Percentiles rank a stretch among this genome's conserved stretches.
These are phyloP conservation scores for Torrubiella hemipterigena DNA, from an alignment of 2,329 filamentous ascomycete species.

Conservation along the genomic window DNA sequence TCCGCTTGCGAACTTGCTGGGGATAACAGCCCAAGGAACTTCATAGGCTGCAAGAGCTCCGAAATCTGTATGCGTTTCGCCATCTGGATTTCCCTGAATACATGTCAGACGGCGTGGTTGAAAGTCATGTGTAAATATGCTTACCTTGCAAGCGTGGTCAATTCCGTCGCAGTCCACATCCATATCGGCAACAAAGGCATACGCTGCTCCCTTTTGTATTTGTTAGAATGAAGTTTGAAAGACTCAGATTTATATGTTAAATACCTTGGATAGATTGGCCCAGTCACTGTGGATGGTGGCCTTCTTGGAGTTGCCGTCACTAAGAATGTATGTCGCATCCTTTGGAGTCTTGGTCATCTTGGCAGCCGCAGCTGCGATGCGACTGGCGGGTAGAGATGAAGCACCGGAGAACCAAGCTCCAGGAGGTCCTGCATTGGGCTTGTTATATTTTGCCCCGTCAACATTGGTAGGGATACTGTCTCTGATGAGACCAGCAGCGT, in stretches of 20 bases:
- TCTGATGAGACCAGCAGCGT: neutral
- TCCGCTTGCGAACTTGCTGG: constrained; percentile 1
- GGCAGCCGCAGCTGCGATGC: neutral
- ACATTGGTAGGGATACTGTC: constrained; percentile 1
- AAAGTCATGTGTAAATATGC: neutral
- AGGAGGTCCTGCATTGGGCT: constrained; percentile 1
- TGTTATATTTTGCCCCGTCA: constrained; percentile 3
- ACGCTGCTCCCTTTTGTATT: neutral
- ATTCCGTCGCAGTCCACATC: constrained; percentile 2
- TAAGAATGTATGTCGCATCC: constrained; percentile 2
- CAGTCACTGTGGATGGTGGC: constrained; percentile 4
- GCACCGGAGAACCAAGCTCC: constrained; percentile 1
- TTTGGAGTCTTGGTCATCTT: constrained; percentile 2
- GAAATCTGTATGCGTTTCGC: constrained; percentile 1
- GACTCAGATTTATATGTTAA: neutral
- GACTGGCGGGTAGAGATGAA: neutral
- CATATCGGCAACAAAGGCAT: constrained; percentile 2
- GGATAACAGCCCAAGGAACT: constrained; percentile 2
- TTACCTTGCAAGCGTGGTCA: constrained; percentile 1
- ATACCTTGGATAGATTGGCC: constrained; percentile 1
- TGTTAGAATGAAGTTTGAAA: neutral
- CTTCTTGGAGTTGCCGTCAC: constrained; percentile 3
- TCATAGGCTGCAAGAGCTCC: constrained; percentile 2
- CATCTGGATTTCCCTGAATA: constrained; percentile 1
- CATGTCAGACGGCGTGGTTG: neutral